Base-by-base conservation (phyloP, 495 filamentous ascomycete genomes). In the Penicillium simplicissimum region DNA sequence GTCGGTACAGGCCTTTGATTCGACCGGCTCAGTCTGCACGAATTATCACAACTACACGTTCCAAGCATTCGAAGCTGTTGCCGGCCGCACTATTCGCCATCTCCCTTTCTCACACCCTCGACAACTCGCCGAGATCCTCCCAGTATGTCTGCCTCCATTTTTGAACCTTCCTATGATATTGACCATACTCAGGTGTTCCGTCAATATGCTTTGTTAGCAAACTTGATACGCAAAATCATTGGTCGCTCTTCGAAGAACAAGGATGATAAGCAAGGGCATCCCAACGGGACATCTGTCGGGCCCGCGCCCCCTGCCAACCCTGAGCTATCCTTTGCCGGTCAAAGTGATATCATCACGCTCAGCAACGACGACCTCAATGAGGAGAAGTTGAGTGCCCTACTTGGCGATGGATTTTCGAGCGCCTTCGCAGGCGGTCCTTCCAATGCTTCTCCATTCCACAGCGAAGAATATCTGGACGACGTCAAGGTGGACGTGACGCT, bases 101-200 rank as follows among this genome's bases (percentile, higher is more conserved):
- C 75, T 97, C 9, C 88, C 90, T 1, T 97, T 98, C 66, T 85
- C 87, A 1, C 95, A 98, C 69, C 95, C 95, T 2, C 84, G 88
- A 53, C 92, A 97, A 67, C 76, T 98, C 14, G 76, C 93, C 28
- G 83, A 83, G 40, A 86, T 97, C 55, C 79, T 97, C 25, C 92
- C 89, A 15, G 78, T 81, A 73, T 52, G 75, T 58, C 23, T 62
- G 35, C n/a, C 31, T 54, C 14, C 5, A n/a, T 15, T 2, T 15
- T 21, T 10, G 54, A 19, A 6, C 45, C 11, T 4, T 59, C 45
- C n/a, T 49, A 14, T 34, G 54, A 43, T 42, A 54, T 63, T 64
- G 34, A 67, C 14, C 13, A 9, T 0, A 25, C 55, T 2, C 28
- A 81, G 78, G 77, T 85, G 21, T 79, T 95, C 8, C 81, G 91